Evolutionary conservation across 345 rosid genomes (phyloP).

Genomic region (Brassica juncea): DNA sequence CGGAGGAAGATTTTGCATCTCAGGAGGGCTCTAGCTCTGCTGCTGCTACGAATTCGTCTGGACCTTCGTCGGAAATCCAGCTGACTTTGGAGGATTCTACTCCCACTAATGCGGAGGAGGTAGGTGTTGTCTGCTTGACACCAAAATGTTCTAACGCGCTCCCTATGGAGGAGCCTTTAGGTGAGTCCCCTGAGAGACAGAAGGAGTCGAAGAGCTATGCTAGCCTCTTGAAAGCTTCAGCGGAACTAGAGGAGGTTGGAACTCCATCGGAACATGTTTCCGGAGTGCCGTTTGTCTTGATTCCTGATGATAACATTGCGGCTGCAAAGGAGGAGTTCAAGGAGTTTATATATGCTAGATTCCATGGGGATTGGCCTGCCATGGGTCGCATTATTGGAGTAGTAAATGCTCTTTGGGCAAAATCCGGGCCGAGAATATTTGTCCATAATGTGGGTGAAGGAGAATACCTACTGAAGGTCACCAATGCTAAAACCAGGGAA

Average conservation of each 20-base stretch:
- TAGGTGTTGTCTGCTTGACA: background rate
- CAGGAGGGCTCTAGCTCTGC: background rate
- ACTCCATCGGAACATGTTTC: background rate
- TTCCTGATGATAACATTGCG: background rate
- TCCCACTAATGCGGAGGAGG: background rate
- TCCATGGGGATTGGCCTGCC: background rate
- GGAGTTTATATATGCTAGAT: background rate
- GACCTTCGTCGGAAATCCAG: background rate
- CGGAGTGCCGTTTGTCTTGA: background rate
- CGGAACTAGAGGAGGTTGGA: background rate
- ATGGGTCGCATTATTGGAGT: background rate
- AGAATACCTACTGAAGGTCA: too few relatives aligned
- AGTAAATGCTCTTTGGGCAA: background rate
- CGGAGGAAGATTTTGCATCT: background rate
- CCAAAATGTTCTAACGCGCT: background rate
- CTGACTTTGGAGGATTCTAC: background rate
- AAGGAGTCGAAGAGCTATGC: background rate
- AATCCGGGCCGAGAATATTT: background rate
- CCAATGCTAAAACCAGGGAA: too few relatives aligned
- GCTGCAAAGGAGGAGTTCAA: background rate
- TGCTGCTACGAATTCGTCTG: background rate
- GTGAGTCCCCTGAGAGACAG: background rate
- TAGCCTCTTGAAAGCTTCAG: background rate
- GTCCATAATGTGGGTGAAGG: background rate
- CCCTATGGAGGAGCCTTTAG: background rate